A percentile compares a stretch with the other conserved stretches of the same genome.
phyloP scores from a whole-genome alignment of 495 filamentous ascomycete species.

The Talaromyces stipitatus region DNA sequence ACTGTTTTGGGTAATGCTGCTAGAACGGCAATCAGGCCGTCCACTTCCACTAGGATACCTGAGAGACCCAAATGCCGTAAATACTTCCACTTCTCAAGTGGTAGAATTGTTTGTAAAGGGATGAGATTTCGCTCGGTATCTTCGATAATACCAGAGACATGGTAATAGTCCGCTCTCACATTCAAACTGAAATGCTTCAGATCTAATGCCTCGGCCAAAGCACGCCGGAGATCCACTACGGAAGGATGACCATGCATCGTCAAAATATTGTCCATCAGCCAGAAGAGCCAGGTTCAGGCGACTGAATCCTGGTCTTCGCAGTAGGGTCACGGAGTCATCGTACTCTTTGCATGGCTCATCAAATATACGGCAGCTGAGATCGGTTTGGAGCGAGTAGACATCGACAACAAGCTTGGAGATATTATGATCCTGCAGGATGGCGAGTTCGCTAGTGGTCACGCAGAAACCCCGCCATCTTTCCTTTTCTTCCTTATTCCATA shows the following conservation, averaged over 20 bases:
- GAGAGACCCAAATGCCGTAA: background rate
- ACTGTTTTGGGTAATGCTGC: background rate
- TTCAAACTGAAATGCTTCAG: background rate
- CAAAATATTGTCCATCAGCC: background rate
- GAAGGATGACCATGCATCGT: background rate
- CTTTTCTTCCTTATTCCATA: constrained; percentile 7
- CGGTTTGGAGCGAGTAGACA: constrained; percentile 10
- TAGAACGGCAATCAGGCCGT: background rate
- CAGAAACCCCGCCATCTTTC: constrained; percentile 14
- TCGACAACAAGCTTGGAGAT: constrained; percentile 15
- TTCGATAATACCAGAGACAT: no score
- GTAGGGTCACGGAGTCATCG: constrained; percentile 6
- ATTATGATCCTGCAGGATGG: constrained; percentile 7
- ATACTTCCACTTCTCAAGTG: background rate
- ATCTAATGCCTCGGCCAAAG: background rate
- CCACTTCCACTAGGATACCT: background rate
- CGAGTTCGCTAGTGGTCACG: constrained; percentile 12
- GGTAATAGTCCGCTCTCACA: no score
- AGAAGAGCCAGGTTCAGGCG: background rate
- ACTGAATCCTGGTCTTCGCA: background rate
- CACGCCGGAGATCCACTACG: background rate
- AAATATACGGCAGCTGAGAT: constrained; percentile 13
- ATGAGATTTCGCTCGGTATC: background rate
- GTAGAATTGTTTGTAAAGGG: background rate
- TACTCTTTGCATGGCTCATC: constrained; percentile 12